Conservation (phyloP, 495 filamentous ascomycete species). For the Penicillium bialowiezense region DNA sequence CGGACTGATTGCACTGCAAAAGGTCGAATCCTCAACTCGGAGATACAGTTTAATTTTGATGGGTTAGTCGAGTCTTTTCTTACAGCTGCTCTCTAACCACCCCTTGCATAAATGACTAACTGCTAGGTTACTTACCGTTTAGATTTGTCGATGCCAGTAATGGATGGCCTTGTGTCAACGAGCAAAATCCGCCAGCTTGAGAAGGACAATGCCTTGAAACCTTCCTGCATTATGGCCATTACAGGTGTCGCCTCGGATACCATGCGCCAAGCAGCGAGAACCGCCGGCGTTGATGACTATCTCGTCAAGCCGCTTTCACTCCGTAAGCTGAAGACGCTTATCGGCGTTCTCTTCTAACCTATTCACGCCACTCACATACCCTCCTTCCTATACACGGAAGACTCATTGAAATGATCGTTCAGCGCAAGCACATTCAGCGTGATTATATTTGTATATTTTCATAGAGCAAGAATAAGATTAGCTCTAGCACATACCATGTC, state of each 20-base stretch:
- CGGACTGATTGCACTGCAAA: constrained; percentile 53
- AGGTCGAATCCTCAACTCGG: constrained; percentile 26
- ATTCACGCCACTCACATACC: neutral
- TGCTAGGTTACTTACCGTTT: neutral
- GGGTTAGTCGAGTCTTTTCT: constrained; percentile 7
- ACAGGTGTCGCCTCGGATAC: constrained; percentile 34
- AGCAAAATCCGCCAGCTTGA: constrained; percentile 21
- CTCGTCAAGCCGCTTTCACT: constrained; percentile 38
- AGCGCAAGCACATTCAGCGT: neutral
- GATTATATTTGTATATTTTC: neutral
- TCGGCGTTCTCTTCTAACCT: neutral
- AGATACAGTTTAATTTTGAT: constrained; percentile 51
- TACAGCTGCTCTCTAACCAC: neutral
- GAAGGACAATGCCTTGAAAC: constrained; percentile 8
- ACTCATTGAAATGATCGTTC: neutral
- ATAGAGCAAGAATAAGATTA: neutral
- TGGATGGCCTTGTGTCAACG: constrained; percentile 23
- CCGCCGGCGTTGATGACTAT: constrained; percentile 38
- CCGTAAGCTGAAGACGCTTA: constrained; percentile 23
- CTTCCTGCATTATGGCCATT: constrained; percentile 26
- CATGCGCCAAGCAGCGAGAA: constrained; percentile 28
- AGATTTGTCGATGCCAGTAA: constrained; percentile 24
- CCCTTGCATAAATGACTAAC: neutral
- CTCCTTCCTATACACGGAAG: neutral
- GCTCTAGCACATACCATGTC: neutral